Evolutionary conservation across 306 rosid genomes (phyloP).

Genomic region (Macrotyloma uniflorum): DNA sequence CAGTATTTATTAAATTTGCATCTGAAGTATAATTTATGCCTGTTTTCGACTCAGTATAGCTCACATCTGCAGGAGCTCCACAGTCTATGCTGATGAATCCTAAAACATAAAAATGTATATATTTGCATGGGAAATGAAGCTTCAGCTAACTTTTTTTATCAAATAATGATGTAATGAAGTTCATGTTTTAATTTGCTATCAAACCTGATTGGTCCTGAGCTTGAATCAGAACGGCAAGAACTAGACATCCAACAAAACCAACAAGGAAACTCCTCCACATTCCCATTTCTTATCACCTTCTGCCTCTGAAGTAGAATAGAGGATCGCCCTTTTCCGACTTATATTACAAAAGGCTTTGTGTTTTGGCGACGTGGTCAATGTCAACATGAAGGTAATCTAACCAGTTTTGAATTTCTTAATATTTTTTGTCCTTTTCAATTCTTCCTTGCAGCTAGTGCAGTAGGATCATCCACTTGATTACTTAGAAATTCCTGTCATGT

Average conservation of each 20-base stretch:
- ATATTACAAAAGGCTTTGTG: not conserved
- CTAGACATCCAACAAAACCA: constrained; percentile 19
- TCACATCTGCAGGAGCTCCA: constrained; percentile 35
- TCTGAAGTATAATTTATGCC: constrained; percentile 52
- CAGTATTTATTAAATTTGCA: constrained; percentile 41
- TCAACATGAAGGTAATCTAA: not conserved
- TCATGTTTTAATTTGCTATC: constrained; percentile 2
- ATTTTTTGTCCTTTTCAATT: not conserved
- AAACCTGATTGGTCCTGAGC: constrained; percentile 61
- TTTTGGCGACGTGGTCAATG: not conserved
- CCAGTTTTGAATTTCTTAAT: not conserved
- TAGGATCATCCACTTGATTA: not conserved
- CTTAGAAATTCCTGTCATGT: not conserved
- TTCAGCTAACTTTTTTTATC: not conserved
- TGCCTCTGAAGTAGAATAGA: not conserved
- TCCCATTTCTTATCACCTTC: not conserved
- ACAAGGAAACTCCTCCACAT: constrained; percentile 16
- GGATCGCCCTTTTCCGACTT: not conserved
- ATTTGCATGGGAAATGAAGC: not conserved
- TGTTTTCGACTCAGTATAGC: constrained; percentile 27
- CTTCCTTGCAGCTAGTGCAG: not conserved
- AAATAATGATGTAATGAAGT: not conserved
- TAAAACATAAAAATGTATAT: not conserved
- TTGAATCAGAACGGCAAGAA: constrained; percentile 32
- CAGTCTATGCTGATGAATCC: constrained; percentile 61